These are phyloP conservation scores for Vitis riparia DNA, from an alignment of 164 flowering plant species.

Conservation along the genomic window DNA sequence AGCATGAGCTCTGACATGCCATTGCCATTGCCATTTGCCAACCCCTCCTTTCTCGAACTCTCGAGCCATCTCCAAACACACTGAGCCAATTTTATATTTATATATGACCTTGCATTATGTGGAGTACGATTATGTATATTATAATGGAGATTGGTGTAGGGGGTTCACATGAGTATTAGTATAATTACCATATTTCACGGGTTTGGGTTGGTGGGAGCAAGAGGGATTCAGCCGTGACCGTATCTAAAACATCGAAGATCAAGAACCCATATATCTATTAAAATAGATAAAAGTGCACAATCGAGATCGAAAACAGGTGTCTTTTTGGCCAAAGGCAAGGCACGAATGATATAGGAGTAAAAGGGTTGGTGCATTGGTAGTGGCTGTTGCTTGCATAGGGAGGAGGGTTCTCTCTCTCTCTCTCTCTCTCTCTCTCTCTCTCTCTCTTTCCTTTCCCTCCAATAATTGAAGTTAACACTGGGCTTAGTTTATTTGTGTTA, in stretches of 20 bases:
- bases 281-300: not conserved
- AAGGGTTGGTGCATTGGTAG: no score
- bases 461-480: slow-evolving; percentile 47
- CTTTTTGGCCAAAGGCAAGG: not conserved
- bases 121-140: no score
- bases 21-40: no score
- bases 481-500: slow-evolving; percentile 40
- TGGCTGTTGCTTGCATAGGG: not conserved
- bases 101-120: no score
- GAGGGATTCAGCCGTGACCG: slow-evolving; percentile 26
- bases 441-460: slow-evolving; percentile 22
- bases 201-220: slow-evolving; percentile 44
- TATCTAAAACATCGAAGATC: slow-evolving; percentile 29
- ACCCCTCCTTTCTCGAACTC: no score
- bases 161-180: no score
- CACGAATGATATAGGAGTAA: no score
- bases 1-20: slow-evolving; percentile 7
- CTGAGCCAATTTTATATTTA: no score
- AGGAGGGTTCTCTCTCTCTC: not conserved
- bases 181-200: not conserved
- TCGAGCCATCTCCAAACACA: no score
- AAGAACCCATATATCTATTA: not conserved
- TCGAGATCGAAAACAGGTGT: not conserved
- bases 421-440: no score
- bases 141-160: no score